phyloP scores from a whole-genome alignment of 1,284 basidiomycete genomes.

The Melampsora larici-populina region DNA sequence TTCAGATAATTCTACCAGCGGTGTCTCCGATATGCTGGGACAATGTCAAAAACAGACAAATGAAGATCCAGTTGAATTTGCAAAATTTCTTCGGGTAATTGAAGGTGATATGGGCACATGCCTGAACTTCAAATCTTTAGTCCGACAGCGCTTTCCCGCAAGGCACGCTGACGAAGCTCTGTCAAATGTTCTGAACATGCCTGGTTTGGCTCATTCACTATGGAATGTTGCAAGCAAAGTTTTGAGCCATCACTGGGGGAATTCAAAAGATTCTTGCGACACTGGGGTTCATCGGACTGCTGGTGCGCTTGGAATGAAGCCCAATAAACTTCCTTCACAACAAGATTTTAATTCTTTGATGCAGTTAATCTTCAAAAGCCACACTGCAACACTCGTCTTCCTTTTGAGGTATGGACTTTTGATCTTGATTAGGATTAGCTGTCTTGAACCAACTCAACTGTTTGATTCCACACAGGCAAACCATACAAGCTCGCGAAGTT shows the following conservation, averaged over 20 bases:
- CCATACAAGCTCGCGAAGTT: not conserved
- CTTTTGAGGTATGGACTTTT: not conserved
- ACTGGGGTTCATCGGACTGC: not conserved
- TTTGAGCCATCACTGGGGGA: too few species aligned
- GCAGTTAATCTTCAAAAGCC: not conserved
- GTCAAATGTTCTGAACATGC: not conserved
- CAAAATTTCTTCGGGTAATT: not conserved
- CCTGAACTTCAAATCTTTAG: not conserved
- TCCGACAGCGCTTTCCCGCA: too few species aligned
- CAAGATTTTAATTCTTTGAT: not conserved
- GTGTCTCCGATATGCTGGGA: conserved; percentile 3
- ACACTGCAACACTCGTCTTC: not conserved
- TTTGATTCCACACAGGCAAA: too few species aligned
- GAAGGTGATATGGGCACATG: not conserved
- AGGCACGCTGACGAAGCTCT: not conserved
- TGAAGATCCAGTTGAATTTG: not conserved
- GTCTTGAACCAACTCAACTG: not conserved
- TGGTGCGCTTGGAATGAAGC: not conserved
- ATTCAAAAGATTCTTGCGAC: not conserved
- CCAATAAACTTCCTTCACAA: not conserved
- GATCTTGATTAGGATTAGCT: not conserved
- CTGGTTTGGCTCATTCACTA: not conserved
- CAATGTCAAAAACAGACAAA: not conserved
- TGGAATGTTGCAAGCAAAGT: not conserved
- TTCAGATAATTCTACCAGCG: not conserved